Conservation (phyloP, 192 early-diverging fungal species). For the Coemansia sp. region DNA sequence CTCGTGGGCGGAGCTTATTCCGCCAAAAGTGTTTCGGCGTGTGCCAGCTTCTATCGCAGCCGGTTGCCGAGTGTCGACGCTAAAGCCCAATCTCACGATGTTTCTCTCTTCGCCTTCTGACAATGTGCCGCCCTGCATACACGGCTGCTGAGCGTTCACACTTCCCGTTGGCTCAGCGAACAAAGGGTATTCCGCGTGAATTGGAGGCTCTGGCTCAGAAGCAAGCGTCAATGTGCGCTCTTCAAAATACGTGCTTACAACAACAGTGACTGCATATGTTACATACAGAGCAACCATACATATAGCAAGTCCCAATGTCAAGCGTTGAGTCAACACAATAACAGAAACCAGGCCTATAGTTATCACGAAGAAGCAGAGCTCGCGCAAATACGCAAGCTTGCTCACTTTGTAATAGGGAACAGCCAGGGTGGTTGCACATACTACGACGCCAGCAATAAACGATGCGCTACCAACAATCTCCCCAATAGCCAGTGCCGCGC, state of each 20-base stretch:
- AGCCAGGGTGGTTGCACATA: slow-evolving; percentile 78
- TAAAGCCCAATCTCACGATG: not conserved
- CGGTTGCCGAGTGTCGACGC: slow-evolving; percentile 1
- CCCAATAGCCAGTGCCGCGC: slow-evolving; percentile 81
- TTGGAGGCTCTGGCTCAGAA: slow-evolving; percentile 6
- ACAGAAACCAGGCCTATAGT: slow-evolving; percentile 33
- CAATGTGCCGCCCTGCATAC: not conserved
- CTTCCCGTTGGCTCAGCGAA: slow-evolving; percentile 1
- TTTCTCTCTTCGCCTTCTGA: not conserved
- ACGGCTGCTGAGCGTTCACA: not conserved
- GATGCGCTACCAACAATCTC: slow-evolving; percentile 86
- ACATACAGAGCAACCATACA: slow-evolving; percentile 49
- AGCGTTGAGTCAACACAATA: slow-evolving; percentile 27
- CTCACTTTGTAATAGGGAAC: slow-evolving; percentile 69
- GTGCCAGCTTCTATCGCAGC: not conserved
- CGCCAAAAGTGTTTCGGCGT: slow-evolving; percentile 19
- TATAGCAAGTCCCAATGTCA: slow-evolving; percentile 33
- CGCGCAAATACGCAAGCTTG: slow-evolving; percentile 71
- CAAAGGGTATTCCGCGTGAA: not conserved
- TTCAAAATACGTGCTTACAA: slow-evolving; percentile 50
- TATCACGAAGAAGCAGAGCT: slow-evolving; percentile 70
- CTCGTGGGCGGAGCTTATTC: slow-evolving; percentile 1
- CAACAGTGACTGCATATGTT: slow-evolving; percentile 46
- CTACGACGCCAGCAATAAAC: slow-evolving; percentile 82
- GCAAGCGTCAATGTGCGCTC: slow-evolving; percentile 11